phyloP scores from a whole-genome alignment of 2,329 filamentous ascomycete genomes.

The Aspergillus spinulosporus region DNA sequence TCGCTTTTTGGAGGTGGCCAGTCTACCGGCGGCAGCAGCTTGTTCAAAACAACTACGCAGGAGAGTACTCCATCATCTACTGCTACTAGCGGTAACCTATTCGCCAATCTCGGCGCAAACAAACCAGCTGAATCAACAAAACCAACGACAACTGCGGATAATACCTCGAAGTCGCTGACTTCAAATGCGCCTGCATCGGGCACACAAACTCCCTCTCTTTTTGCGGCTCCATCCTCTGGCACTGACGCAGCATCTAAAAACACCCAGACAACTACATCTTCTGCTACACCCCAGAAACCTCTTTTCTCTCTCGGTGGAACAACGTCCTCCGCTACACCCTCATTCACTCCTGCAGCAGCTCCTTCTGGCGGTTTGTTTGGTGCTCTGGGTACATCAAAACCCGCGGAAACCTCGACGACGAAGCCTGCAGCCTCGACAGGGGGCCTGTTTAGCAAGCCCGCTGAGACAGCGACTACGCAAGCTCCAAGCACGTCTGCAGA shows the following conservation, averaged over 20 bases:
- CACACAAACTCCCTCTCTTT: slow-evolving; percentile 30
- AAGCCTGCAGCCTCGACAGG: slow-evolving; percentile 23
- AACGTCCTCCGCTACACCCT: slow-evolving; percentile 33
- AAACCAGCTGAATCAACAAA: slow-evolving; percentile 34
- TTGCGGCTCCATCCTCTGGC: slow-evolving; percentile 29
- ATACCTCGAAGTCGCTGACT: slow-evolving; percentile 32
- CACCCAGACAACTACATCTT: slow-evolving; percentile 28
- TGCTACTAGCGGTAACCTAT: slow-evolving; percentile 1
- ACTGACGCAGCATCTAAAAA: slow-evolving; percentile 28
- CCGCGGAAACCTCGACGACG: slow-evolving; percentile 31
- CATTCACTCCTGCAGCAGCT: slow-evolving; percentile 34
- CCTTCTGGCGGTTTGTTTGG: slow-evolving; percentile 31
- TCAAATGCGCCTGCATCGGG: slow-evolving; percentile 16
- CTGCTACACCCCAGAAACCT: slow-evolving; percentile 37
- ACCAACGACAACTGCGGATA: slow-evolving; percentile 26
- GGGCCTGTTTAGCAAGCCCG: slow-evolving; percentile 30
- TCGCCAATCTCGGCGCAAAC: slow-evolving; percentile 29
- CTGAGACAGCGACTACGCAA: slow-evolving; percentile 27
- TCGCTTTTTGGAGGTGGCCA: slow-evolving; percentile 24
- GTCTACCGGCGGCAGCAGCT: slow-evolving; percentile 27
- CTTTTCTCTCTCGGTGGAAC: slow-evolving; percentile 35
- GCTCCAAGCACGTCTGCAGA: slow-evolving; percentile 22
- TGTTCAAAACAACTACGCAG: slow-evolving; percentile 30
- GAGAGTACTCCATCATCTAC: slow-evolving; percentile 19
- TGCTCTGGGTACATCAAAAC: slow-evolving; percentile 30